A percentile compares a stretch with the other conserved stretches of the same genome.
Conservation (phyloP, 139 green algal genomes). For the Coelastrella sp. region DNA sequence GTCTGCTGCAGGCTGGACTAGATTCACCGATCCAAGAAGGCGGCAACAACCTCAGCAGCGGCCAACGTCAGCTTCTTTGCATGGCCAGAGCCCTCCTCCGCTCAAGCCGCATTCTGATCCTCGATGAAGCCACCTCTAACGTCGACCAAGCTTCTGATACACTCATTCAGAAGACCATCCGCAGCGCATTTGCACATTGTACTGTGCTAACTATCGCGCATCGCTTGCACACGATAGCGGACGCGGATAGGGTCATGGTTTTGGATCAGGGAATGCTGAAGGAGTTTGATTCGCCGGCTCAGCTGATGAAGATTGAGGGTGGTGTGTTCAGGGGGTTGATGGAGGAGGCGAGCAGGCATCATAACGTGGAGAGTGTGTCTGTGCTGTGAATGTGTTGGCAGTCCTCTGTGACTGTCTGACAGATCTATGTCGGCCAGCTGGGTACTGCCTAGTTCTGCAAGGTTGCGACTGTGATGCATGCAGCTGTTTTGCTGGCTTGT, state of each 20-base stretch:
- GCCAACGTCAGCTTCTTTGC: slow-evolving; percentile 94
- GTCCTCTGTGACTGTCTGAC: too few species aligned
- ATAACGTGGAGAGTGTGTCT: not conserved
- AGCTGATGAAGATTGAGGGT: slow-evolving; percentile 55
- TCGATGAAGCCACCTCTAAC: slow-evolving; percentile 69
- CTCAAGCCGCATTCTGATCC: slow-evolving; percentile 53
- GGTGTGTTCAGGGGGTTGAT: slow-evolving; percentile 50
- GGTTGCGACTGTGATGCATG: too few species aligned
- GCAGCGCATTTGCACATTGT: slow-evolving; percentile 62
- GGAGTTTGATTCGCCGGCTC: slow-evolving; percentile 74
- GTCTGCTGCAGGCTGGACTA: slow-evolving; percentile 69
- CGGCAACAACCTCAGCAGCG: slow-evolving; percentile 86
- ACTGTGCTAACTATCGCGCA: slow-evolving; percentile 77
- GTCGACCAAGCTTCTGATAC: slow-evolving; percentile 71
- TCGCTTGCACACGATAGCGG: slow-evolving; percentile 85
- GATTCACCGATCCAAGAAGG: slow-evolving; percentile 83
- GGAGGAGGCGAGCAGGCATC: slow-evolving; percentile 16
- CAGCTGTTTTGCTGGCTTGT: too few species aligned
- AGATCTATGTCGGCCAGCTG: too few species aligned
- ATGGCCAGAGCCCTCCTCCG: slow-evolving; percentile 73
- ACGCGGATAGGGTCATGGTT: slow-evolving; percentile 79
- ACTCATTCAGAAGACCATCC: slow-evolving; percentile 72
- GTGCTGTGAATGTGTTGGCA: not conserved
- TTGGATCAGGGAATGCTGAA: slow-evolving; percentile 70
- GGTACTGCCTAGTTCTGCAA: too few species aligned